These are phyloP conservation scores for Tieghemostelium lacteum DNA, from an alignment of 78 protist genomes.

Conservation along the genomic window DNA sequence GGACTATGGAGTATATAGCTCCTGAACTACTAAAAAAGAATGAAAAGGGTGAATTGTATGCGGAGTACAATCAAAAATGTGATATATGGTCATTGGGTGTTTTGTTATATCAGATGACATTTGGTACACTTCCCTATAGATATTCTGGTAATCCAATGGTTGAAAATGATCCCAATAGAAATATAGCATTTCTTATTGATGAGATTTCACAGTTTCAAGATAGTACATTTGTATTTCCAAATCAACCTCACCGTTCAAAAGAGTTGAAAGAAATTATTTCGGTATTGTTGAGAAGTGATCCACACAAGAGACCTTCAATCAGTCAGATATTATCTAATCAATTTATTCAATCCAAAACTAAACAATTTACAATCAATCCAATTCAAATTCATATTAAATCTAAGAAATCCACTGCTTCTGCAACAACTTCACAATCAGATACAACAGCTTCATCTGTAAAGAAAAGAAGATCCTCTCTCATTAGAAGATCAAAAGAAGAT, in stretches of 20 bases:
- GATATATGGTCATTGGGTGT: constrained; percentile 86
- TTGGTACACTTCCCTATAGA: constrained; percentile 51
- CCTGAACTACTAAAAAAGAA: constrained; percentile 73
- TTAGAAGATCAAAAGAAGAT: background rate
- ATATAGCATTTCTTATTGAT: background rate
- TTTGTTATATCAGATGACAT: constrained; percentile 70
- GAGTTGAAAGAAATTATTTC: constrained; percentile 52
- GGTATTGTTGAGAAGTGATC: constrained; percentile 28
- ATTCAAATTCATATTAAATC: background rate
- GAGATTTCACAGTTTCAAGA: constrained; percentile 27
- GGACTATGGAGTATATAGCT: constrained; percentile 82
- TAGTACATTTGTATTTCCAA: constrained; percentile 9
- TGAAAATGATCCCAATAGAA: constrained; percentile 50
- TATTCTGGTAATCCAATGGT: constrained; percentile 56
- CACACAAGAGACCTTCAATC: constrained; percentile 63
- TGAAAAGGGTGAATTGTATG: constrained; percentile 19
- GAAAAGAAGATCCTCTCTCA: constrained; percentile 1
- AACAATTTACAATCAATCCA: constrained; percentile 48
- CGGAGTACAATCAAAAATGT: constrained; percentile 41
- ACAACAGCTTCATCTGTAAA: constrained; percentile 7
- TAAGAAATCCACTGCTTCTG: background rate
- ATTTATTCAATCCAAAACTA: constrained; percentile 68
- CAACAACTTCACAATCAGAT: background rate
- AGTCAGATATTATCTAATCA: constrained; percentile 34
- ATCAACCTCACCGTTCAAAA: constrained; percentile 27